Base-by-base conservation (phyloP, 192 early-diverging fungal species). In the Backusella circina region DNA sequence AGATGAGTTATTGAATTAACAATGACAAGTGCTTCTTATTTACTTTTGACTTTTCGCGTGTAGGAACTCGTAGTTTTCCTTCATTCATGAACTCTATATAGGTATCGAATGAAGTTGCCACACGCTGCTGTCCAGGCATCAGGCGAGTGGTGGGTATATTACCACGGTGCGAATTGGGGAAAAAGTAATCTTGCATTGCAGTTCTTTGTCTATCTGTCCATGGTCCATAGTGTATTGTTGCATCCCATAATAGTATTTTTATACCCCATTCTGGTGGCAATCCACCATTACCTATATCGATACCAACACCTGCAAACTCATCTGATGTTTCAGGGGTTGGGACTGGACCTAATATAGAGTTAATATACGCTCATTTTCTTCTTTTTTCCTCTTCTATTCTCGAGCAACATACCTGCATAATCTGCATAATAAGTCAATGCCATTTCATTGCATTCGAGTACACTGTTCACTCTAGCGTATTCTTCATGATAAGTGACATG, bases 201-300 rank as follows among this genome's bases (percentile, higher is more conserved):
- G 75, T 87, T 86, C 92, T 82, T 69, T 95, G 94, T 28, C 91
- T 84, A 78, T 93, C 91, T 13, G 92, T 86, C 94, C 94, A 95
- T 16, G 94, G 94, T 1, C 94, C 94, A 71, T 95, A 95, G 44
- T 90, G 85, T 0, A 94, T 68, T 6, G 85, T 81, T 5, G 83
- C 91, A 75, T 90, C 86, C 33, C 78, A 71, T 41, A 90, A 73
- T 35, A 80, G 78, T 23, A 95, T n/a, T 2, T 90, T 87, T 4
- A 91, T 72, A 4, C 89, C 89, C 92, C 92, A 95, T 77, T 92
- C 89, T 30, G 93, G 92, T 7, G 86, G 79, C 5, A 84, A 78
- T n/a, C 88, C 88, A 12, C 89, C 82, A 67, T 89, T 88, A n/a
- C 82, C 85, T 32, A 78, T 69, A 70, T 78, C 71, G 13, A 67